Base-by-base conservation (phyloP, 352 stramenopile genomes). In the Phytophthora tubulina region DNA sequence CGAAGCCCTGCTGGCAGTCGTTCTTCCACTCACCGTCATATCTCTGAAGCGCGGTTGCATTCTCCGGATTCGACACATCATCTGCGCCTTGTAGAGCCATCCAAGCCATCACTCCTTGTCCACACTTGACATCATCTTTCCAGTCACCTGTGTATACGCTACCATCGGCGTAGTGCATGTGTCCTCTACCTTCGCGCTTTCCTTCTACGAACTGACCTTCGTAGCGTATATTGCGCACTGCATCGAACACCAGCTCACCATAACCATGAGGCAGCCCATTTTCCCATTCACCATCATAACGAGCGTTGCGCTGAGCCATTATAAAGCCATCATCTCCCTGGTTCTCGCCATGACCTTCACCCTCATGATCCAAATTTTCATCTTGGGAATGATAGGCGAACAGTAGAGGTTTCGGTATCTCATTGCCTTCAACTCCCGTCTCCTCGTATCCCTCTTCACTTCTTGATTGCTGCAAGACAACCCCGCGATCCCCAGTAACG, bases 21-120 rank as follows among this genome's bases (percentile, higher is more conserved):
- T 87, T 66, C 11, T 68, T 36, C 90, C 90, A 97, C n/a, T 83
- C 45, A 2, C 91, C 90, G 31, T 88, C 80, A 69, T 97, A 97
- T 31, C 80, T 79, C 64, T 92, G 82, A 9, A 84, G 27, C 3
- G 75, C 65, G 2, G 56, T 63, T 8, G 42, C 42, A 38, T 76
- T 49, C 32, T 63, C 64, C 0, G 36, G 45, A 36, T 44, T 75
- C n/a, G 33, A 6, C 31, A 53, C 6, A 3, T 70, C 53, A n/a
- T 53, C 53, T 13, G 9, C 30, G 42, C 50, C 42, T 39, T 35
- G 31, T 17, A 11, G 21, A 13, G 51, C 53, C 70, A 73, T 68
- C 92, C 92, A 98, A 33, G 78, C 74, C 91, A 98, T 97, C 11
- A 80, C 79, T 13, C 92, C 92, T 53, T 81, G 72, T 48, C 91